Evolutionary conservation across 352 stramenopile genomes (phyloP), one percentile per base, ranked within the genome.

Genomic region (Saprolegnia parasitica): DNA sequence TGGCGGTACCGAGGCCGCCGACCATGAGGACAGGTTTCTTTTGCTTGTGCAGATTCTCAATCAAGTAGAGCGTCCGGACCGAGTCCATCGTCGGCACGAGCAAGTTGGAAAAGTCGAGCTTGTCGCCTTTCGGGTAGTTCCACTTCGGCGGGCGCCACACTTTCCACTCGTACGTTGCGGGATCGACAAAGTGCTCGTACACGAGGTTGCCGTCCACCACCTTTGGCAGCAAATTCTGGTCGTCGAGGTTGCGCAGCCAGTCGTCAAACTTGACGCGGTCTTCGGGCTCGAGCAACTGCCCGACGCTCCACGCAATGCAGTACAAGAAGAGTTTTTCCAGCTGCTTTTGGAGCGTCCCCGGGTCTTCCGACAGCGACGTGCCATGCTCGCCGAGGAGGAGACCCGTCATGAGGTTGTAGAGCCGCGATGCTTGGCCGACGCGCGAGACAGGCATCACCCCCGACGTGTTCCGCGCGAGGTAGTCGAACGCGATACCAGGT

Each of bases 11-110:
- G 56, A 97, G 93, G 11, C 95, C 97, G 56, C 97, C 97, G 4
- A 99, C 93, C 80, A 99, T 96, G 26, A 99, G 78, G 52, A 98
- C 90, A 9, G 96, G 83, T 42, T 91, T 94, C 18, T 96, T 89
- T 70, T 98, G 96, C 64, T 98, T 97, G 73, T 98, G 96, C 4
- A 96, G 68, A 50, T 93, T 93, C 24, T 94, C 83, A 65, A 95
- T 92, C 52, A 96, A 68, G 74, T 98, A 98, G 35, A 98, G 75
- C 0, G 96, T 96, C 24, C 97, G 90, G 1, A 98, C 98, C 5
- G 93, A 98, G 76, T 99, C 97, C 93, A 99, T 98, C 0, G 97
- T 99, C 5, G 97, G 97, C 29, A 99, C 96, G 35, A 99, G 78
- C 73, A 99, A 81, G 77, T 98, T 99, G 18, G 89, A 98, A 71